These are phyloP conservation scores for Zizania palustris DNA, from an alignment of 202 grass and related monocot genomes.

Conservation along the genomic window DNA sequence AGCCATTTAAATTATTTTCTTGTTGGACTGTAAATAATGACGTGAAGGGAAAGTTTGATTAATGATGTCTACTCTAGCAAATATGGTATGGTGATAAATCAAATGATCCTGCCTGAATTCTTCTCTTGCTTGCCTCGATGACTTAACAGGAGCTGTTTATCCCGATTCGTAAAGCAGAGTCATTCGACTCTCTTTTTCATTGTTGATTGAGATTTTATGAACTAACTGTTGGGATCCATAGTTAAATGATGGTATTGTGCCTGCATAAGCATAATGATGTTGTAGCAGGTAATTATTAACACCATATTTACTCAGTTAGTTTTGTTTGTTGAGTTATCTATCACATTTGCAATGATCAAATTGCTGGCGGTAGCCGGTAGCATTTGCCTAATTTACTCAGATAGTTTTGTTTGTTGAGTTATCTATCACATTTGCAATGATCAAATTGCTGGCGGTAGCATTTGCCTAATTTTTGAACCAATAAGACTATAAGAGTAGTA, in stretches of 20 bases:
- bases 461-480: not conserved
- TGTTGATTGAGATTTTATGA: conserved; percentile 6
- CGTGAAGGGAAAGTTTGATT: conserved; percentile 47
- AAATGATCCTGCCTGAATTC: conserved; percentile 58
- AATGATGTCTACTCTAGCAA: conserved; percentile 53
- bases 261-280: not conserved
- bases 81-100: conserved; percentile 60
- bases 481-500: not conserved
- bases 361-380: not conserved
- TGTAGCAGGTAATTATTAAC: not conserved
- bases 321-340: not conserved
- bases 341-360: not conserved
- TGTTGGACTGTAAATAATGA: not conserved
- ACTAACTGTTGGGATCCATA: not conserved
- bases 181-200: not conserved
- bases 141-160: conserved; percentile 25
- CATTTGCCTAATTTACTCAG: not conserved
- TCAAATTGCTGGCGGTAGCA: not conserved
- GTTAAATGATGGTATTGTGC: not conserved
- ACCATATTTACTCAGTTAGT: not conserved
- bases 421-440: not conserved
- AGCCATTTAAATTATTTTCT: conserved; percentile 8
- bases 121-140: conserved; percentile 55
- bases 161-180: conserved; percentile 16
- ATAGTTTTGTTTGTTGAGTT: no score